Evolutionary conservation across 345 rosid species (phyloP), one percentile per base, ranked within the genome.

Genomic region (Rhodamnia argentea): DNA sequence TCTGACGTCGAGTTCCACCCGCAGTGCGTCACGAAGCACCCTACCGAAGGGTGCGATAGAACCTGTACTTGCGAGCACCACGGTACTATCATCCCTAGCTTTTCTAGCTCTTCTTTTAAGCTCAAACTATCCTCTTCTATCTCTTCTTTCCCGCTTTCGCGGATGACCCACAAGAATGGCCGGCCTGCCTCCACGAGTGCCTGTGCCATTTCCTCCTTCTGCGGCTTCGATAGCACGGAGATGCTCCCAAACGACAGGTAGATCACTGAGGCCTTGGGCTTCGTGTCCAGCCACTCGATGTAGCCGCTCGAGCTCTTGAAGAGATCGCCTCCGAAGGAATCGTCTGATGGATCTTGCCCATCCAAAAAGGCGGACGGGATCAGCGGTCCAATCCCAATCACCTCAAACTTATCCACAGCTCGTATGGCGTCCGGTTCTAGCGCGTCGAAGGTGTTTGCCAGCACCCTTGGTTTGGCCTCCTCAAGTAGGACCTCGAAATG

Each of bases 371-470:
- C 86, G 2, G 88, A 91, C 13, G 93, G 93, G 62, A 93, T 44
- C 83, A 95, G 76, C 1, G 96, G 98, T 18, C 96, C 95, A 10
- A 94, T 47, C 0, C 89, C 93, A 6, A 89, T 7, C 88, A 93
- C 32, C 18, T 90, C 86, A 60, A 82, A 47, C 16, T 51, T 82
- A 76, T 82, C 90, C 24, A 42, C 27, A 6, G 88, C 89, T n/a
- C 29, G 85, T 24, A 95, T 52, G 32, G 91, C 90, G 42, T 90
- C 92, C 2, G 56, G 78, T 76, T 95, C 98, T 52, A 94, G 90
- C 16, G 89, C 95, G 76, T 92, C 88, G 40, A 95, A 95, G 0
- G 92, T 91, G 86, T 95, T 95, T 53, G 93, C 75, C 6, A 95
- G 89, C 22, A 93, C 51, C 81, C 5, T 91, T 22, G 94, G 88